Percentiles rank a stretch among this genome's conserved stretches.
Evolutionary conservation across 768 basidiomycete species (phyloP).

Genomic region (Pleurotus djamor): DNA sequence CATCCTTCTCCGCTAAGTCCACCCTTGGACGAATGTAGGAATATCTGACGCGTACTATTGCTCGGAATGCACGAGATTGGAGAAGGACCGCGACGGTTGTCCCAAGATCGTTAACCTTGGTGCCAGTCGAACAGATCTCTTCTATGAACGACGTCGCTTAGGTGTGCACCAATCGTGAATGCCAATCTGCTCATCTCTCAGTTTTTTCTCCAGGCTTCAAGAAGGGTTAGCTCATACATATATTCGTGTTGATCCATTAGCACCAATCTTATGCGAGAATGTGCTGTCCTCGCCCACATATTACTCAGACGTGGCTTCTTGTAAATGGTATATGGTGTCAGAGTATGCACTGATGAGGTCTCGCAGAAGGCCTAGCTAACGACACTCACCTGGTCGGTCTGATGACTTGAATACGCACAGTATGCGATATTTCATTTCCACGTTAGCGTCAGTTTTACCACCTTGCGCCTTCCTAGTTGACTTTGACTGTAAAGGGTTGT

Average conservation of each 20-base stretch:
- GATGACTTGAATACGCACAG: no score
- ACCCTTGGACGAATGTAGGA: slow-evolving; percentile 43
- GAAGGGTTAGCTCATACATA: slow-evolving; percentile 38
- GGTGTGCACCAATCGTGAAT: slow-evolving; percentile 41
- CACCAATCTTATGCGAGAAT: neutral
- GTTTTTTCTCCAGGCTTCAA: slow-evolving; percentile 56
- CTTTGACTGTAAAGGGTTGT: no score
- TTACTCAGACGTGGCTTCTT: no score
- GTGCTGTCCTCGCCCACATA: neutral
- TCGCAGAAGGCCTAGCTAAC: no score
- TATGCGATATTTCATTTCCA: no score
- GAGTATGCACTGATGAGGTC: no score
- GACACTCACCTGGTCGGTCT: no score
- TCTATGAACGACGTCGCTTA: slow-evolving; percentile 86
- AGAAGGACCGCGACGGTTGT: slow-evolving; percentile 98
- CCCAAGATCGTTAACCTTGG: slow-evolving; percentile 98
- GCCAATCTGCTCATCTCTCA: neutral
- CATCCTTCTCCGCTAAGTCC: neutral
- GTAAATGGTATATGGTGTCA: no score
- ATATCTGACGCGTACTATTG: slow-evolving; percentile 99
- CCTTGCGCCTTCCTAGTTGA: no score
- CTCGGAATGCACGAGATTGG: slow-evolving; percentile 93
- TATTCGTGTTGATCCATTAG: neutral
- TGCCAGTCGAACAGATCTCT: slow-evolving; percentile 87
- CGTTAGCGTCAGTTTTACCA: no score